These are phyloP conservation scores for Drosera spatulata DNA, from an alignment of 179 eudicot genomes.

Conservation along the genomic window DNA sequence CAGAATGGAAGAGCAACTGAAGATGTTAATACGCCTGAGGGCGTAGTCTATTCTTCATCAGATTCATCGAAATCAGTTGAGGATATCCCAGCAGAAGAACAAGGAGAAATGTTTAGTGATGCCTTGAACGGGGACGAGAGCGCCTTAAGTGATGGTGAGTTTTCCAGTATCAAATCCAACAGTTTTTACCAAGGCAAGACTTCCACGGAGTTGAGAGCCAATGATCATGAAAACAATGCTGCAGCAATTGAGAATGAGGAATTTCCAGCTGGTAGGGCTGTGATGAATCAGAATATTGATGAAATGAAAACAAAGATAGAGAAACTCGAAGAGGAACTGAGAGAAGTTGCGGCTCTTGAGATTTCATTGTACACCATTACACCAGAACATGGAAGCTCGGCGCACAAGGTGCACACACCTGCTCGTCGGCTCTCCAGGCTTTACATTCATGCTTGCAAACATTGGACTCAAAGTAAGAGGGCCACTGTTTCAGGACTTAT, in stretches of 20 bases:
- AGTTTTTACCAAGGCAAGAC: slow-evolving; percentile 7
- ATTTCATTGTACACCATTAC: slow-evolving; percentile 70
- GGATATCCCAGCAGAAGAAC: slow-evolving; percentile 29
- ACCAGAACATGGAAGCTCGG: slow-evolving; percentile 89
- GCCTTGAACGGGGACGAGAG: slow-evolving; percentile 24
- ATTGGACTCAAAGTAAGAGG: slow-evolving; percentile 57
- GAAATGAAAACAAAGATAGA: slow-evolving; percentile 58
- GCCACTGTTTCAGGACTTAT: slow-evolving; percentile 81
- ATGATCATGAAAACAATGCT: slow-evolving; percentile 12
- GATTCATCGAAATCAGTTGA: slow-evolving; percentile 35
- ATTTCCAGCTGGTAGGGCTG: slow-evolving; percentile 22
- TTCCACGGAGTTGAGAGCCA: slow-evolving; percentile 19
- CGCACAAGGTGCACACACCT: slow-evolving; percentile 89
- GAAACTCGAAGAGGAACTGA: slow-evolving; percentile 73
- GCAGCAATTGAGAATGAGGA: slow-evolving; percentile 8
- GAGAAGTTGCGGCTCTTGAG: slow-evolving; percentile 94
- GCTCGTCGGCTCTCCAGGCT: slow-evolving; percentile 87
- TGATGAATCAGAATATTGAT: slow-evolving; percentile 32
- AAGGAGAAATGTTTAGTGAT: slow-evolving; percentile 36
- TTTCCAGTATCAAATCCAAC: slow-evolving; percentile 5
- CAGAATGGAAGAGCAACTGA: slow-evolving; percentile 15
- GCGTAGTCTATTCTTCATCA: slow-evolving; percentile 24
- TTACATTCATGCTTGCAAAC: slow-evolving; percentile 75
- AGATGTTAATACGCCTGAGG: slow-evolving; percentile 17
- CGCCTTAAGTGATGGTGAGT: slow-evolving; percentile 26